These are phyloP conservation scores for Periconia sp. DNA, from an alignment of 2,329 filamentous ascomycete species.

Conservation along the genomic window DNA sequence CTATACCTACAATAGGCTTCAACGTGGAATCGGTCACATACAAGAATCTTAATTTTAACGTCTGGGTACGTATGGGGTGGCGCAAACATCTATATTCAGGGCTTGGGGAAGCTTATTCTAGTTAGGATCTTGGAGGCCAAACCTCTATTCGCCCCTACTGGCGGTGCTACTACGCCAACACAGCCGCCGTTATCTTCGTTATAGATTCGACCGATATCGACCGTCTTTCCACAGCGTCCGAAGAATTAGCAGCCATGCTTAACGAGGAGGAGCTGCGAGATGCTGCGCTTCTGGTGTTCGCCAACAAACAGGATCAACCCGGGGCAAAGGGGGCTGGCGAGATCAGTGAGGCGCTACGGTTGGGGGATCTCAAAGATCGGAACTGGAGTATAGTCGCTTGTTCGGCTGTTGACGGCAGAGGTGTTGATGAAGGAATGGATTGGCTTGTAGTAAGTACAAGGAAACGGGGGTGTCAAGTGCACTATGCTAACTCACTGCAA, in stretches of 20 bases:
- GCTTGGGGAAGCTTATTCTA: background rate
- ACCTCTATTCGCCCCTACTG: constrained; percentile 99
- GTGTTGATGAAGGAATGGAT: constrained; percentile 97
- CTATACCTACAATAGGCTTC: constrained; percentile 98
- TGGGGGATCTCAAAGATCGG: constrained; percentile 89
- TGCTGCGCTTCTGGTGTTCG: constrained; percentile 89
- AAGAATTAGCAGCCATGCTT: constrained; percentile 92
- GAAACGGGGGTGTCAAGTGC: background rate
- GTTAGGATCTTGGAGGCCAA: constrained; percentile 87
- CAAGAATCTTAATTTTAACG: constrained; percentile 97
- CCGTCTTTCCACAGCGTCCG: constrained; percentile 84
- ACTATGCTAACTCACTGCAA: constrained; percentile 1
- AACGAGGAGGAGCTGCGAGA: constrained; percentile 97
- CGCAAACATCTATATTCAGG: background rate
- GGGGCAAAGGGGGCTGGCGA: constrained; percentile 95
- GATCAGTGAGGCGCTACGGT: constrained; percentile 87
- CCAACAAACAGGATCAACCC: constrained; percentile 98
- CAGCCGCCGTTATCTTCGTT: constrained; percentile 96
- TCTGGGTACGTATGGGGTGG: constrained; percentile 70
- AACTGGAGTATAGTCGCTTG: constrained; percentile 99
- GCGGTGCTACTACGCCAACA: constrained; percentile 99
- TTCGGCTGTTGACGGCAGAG: constrained; percentile 91
- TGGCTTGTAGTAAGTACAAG: constrained; percentile 79
- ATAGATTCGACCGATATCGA: constrained; percentile 98
- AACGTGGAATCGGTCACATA: constrained; percentile 99